Evolutionary conservation across 2,329 filamentous ascomycete species (phyloP).

Genomic region (Claviceps paspali): DNA sequence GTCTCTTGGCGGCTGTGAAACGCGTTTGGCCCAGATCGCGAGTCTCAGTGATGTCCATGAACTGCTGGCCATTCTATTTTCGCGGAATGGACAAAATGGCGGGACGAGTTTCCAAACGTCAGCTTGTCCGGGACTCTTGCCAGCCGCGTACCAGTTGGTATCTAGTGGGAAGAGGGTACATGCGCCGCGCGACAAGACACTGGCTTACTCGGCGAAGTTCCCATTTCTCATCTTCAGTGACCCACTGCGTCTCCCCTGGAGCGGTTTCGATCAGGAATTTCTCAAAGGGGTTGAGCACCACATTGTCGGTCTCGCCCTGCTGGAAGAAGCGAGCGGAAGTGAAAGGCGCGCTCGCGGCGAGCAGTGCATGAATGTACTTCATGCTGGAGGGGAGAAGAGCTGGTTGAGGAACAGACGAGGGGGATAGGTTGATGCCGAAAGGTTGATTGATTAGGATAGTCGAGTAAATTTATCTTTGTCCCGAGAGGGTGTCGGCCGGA

Average conservation of each 20-base stretch:
- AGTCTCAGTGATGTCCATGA: slow-evolving; percentile 86
- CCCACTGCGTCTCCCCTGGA: slow-evolving; percentile 72
- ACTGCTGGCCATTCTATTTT: slow-evolving; percentile 62
- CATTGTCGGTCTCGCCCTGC: slow-evolving; percentile 31
- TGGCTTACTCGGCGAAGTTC: slow-evolving; percentile 56
- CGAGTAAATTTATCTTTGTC: no score
- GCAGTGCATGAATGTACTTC: slow-evolving; percentile 36
- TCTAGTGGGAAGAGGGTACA: no score
- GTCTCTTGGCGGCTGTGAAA: slow-evolving; percentile 15
- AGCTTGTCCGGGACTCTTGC: not conserved
- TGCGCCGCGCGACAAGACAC: slow-evolving; percentile 14
- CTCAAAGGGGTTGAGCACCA: slow-evolving; percentile 29
- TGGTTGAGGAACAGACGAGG: not conserved
- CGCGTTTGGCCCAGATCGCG: slow-evolving; percentile 37
- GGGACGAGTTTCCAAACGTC: not conserved
- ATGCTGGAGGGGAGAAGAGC: slow-evolving; percentile 17
- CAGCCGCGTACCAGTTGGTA: no score
- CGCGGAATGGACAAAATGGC: not conserved
- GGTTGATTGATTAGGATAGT: not conserved
- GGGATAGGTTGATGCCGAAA: not conserved
- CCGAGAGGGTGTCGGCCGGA: no score
- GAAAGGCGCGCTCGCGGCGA: slow-evolving; percentile 39
- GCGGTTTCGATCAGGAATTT: slow-evolving; percentile 64
- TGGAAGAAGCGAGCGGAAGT: slow-evolving; percentile 40
- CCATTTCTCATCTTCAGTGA: slow-evolving; percentile 94